Base-by-base conservation (phyloP, 2,329 filamentous ascomycete species). In the Trichoderma brevicompactum region DNA sequence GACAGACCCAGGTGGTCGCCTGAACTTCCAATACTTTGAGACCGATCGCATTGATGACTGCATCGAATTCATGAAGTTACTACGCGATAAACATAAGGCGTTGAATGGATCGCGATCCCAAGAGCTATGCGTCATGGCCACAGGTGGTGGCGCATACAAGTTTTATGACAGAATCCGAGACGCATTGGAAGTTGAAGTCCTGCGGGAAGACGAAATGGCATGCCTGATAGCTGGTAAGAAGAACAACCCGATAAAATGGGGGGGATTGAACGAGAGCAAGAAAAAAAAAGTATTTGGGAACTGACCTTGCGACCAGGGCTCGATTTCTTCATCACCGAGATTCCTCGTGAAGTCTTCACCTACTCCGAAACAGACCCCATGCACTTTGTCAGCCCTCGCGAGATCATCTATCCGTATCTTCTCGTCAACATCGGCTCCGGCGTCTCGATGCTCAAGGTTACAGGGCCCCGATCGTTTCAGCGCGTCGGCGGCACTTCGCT, bases 321-420 rank as follows among this genome's bases (percentile, higher is more conserved):
- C 49, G 95, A 99, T 76, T 99, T 98, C 81, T 98, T 99, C 83
- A 98, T 98, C 74, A 96, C 92, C 69, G 94, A 98, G 76, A 98
- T 99, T 66, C 95, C 95, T 19, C 88, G 91, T 71, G 95, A 99
- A 79, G 94, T 99, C 63, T 99, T 99, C 74, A 97, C 93, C 19
- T 98, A 98, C 79, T 94, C 91, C 75, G 94, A 96, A 76, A 86
- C 87, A 40, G 89, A 95, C 71, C 93, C 94, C 5, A 96, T 97
- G 91, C 87, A 92, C 73, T 98, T 97, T 75, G 88, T 90, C 70
- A 87, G 89, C 67, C 88, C 92, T 1, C 82, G 88, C n/a, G 88
- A 94, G 70, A 80, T 82, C 70, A 92, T 97, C 66, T 98, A 99
- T 76, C 95, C 95, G 2, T 99, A 99, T 75, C 88, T 99, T 49